These are phyloP conservation scores for Fusarium palustre DNA, from an alignment of 2,329 filamentous ascomycete genomes.

Conservation along the genomic window DNA sequence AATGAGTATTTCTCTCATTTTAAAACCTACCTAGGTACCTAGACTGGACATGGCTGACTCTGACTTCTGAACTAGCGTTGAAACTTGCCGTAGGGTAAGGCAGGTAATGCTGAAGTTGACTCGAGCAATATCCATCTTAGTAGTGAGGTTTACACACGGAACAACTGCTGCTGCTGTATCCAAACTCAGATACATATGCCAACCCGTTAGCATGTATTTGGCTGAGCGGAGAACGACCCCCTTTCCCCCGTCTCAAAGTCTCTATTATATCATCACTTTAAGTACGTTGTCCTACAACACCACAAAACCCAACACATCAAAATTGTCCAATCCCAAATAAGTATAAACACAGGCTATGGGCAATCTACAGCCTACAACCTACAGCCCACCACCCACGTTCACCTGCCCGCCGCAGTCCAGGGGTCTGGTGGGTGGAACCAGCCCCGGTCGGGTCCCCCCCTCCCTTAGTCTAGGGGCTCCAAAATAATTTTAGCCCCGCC, in stretches of 20 bases:
- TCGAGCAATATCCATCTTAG: not conserved
- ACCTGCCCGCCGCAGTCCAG: constrained; percentile 14
- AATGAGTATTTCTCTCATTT: not conserved
- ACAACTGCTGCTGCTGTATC: not conserved
- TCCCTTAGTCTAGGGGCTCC: constrained; percentile 43
- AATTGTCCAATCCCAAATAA: constrained; percentile 23
- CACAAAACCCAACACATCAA: constrained; percentile 18
- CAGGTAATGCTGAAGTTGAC: constrained; percentile 1
- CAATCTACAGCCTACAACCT: not conserved
- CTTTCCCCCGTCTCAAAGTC: not conserved
- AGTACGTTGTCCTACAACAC: constrained; percentile 14
- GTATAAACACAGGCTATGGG: not conserved
- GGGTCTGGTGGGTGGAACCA: constrained; percentile 22
- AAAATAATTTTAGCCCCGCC: constrained; percentile 58
- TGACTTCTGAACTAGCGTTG: not conserved
- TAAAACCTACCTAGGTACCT: not conserved
- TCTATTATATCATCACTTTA: constrained; percentile 15
- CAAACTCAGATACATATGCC: not conserved
- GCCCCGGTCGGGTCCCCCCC: constrained; percentile 13
- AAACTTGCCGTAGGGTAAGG: constrained; percentile 3
- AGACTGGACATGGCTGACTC: not conserved
- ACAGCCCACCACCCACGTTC: constrained; percentile 3
- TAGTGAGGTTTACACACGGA: not conserved
- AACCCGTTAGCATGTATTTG: not conserved
- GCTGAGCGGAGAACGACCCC: not conserved